A percentile compares a stretch with the other conserved stretches of the same genome.
Evolutionary conservation across 177 flowering plant species (phyloP).

Genomic region (Vitis hybrid): DNA sequence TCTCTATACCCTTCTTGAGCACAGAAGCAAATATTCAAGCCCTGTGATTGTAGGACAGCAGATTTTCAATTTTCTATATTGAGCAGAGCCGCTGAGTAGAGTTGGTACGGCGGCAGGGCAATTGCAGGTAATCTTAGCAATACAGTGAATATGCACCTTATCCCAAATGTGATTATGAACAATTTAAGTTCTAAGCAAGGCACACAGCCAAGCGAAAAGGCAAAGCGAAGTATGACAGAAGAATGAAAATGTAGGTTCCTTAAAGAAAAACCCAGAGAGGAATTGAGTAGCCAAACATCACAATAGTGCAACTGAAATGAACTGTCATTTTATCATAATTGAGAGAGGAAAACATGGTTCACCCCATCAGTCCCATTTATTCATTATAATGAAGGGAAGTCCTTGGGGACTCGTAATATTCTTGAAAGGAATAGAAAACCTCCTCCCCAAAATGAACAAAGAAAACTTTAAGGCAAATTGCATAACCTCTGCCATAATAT

Average conservation of each 20-base stretch:
- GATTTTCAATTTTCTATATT: no score
- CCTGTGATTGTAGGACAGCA: no score
- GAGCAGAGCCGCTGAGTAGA: no score
- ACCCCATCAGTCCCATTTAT: slow-evolving; percentile 5
- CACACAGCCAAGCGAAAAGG: no score
- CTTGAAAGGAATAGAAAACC: not conserved
- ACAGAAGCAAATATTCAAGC: no score
- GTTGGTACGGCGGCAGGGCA: no score
- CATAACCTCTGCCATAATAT: not conserved
- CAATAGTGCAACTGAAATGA: not conserved
- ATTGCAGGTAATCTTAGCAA: no score
- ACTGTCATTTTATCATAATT: not conserved
- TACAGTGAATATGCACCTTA: no score
- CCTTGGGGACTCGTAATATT: not conserved
- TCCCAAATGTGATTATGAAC: no score
- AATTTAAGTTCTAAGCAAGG: no score
- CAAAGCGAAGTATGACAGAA: not conserved
- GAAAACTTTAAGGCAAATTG: slow-evolving; percentile 3
- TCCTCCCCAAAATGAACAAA: not conserved
- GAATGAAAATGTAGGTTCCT: not conserved
- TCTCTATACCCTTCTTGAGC: no score
- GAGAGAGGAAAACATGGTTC: not conserved
- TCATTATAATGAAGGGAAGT: slow-evolving; percentile 1
- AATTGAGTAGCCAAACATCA: not conserved
- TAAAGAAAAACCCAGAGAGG: not conserved